phyloP scores from a whole-genome alignment of 228 moss, liverwort and hornwort species.

The Sphagnum magellanicum region DNA sequence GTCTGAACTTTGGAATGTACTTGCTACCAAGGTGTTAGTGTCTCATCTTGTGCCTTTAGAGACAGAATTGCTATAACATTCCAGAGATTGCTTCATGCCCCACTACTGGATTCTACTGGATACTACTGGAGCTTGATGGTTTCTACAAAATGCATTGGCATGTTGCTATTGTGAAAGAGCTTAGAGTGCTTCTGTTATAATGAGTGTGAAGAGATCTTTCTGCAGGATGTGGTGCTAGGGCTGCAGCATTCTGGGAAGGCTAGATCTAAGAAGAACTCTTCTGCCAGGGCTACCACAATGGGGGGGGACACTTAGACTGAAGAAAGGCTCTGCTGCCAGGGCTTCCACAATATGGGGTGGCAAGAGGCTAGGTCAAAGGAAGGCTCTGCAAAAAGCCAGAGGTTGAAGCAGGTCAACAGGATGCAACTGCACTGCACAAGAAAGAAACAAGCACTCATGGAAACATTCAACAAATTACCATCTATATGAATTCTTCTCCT shows the following conservation, averaged over 20 bases:
- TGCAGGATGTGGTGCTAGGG: slow-evolving; percentile 29
- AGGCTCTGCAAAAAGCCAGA: slow-evolving; percentile 10
- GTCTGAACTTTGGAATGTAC: background rate
- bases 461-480: too few species aligned
- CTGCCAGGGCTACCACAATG: background rate
- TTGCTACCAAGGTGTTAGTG: background rate
- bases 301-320: too few species aligned
- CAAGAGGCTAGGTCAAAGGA: too few species aligned
- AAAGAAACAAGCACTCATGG: too few species aligned
- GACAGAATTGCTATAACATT: background rate
- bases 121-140: background rate
- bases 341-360: too few species aligned
- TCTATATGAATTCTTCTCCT: too few species aligned
- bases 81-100: background rate
- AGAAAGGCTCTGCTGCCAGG: too few species aligned
- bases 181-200: background rate
- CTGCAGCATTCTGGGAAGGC: slow-evolving; percentile 35
- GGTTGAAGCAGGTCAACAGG: background rate
- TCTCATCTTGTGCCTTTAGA: background rate
- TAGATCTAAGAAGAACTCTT: slow-evolving; percentile 33
- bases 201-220: background rate
- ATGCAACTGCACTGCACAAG: too few species aligned
- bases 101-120: background rate
- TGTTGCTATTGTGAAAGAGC: too few species aligned
- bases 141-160: background rate